Percentiles rank a stretch among this genome's conserved stretches.
Conservation (phyloP, 768 basidiomycete genomes). For the Serendipita indica region DNA sequence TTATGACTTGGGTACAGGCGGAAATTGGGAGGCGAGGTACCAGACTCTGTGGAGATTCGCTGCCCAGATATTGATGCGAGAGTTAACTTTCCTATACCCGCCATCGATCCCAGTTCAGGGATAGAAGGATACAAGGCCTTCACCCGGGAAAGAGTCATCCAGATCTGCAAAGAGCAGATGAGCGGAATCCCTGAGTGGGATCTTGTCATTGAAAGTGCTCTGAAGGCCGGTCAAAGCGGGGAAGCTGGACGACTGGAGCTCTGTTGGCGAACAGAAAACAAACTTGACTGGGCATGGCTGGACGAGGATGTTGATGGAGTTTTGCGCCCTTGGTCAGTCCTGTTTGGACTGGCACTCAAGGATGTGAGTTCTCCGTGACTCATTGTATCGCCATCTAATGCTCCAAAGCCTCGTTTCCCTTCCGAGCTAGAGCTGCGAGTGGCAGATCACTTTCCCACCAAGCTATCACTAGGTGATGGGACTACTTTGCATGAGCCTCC, state of each 20-base stretch:
- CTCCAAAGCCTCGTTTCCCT: constrained; percentile 25
- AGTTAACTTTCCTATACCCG: constrained; percentile 56
- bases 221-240: constrained; percentile 35
- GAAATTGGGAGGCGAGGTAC: constrained; percentile 56
- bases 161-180: constrained; percentile 45
- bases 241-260: constrained; percentile 35
- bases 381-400: not conserved
- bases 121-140: constrained; percentile 36
- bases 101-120: constrained; percentile 26
- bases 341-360: constrained; percentile 59
- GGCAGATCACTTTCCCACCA: constrained; percentile 47
- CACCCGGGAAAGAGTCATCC: constrained; percentile 44
- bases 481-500: constrained; percentile 55
- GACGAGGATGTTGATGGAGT: constrained; percentile 49
- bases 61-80: constrained; percentile 53
- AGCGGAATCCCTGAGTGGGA: constrained; percentile 45
- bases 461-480: constrained; percentile 30
- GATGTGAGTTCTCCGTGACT: constrained; percentile 35
- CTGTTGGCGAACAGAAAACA: constrained; percentile 60
- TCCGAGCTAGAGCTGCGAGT: constrained; percentile 61
- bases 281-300: constrained; percentile 78
- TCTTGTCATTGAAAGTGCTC: constrained; percentile 37
- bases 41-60: constrained; percentile 50
- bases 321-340: constrained; percentile 50
- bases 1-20: constrained; percentile 33